Evolutionary conservation across 129 eudicot species (phyloP).

Genomic region (Artemisia annua): DNA sequence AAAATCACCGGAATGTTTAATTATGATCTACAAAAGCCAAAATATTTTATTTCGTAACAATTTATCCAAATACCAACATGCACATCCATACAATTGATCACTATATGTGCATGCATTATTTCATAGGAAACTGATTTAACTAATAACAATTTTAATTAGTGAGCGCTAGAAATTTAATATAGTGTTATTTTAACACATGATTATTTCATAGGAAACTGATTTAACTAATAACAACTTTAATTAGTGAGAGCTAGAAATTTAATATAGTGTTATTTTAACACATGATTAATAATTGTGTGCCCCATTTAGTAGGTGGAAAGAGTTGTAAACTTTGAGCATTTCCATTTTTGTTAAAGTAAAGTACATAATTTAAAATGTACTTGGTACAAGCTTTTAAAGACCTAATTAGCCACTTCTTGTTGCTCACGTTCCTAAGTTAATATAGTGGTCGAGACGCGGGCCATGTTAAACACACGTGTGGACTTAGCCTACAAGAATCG

Average conservation of each 20-base stretch:
- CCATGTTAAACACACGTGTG: conserved; percentile 26
- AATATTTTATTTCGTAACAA: no score
- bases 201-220: no score
- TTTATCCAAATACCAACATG: no score
- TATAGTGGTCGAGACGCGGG: conserved; percentile 26
- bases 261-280: not conserved
- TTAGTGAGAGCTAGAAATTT: not conserved
- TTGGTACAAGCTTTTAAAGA: conserved; percentile 17
- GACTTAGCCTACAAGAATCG: conserved; percentile 33
- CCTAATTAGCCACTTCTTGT: conserved; percentile 24
- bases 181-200: no score
- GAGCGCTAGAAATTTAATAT: no score
- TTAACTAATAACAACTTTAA: not conserved
- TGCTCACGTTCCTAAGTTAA: conserved; percentile 4
- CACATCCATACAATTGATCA: no score
- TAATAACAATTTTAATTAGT: no score
- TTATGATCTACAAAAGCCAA: no score
- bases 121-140: no score
- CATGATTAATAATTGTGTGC: not conserved
- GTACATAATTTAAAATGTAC: not conserved
- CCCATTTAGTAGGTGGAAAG: not conserved
- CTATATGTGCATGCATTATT: no score
- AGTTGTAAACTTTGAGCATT: not conserved
- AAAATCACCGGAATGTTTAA: no score
- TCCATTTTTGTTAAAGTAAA: not conserved